Evolutionary conservation across 2,329 filamentous ascomycete genomes (phyloP).

Genomic region (Penicillium sp.): DNA sequence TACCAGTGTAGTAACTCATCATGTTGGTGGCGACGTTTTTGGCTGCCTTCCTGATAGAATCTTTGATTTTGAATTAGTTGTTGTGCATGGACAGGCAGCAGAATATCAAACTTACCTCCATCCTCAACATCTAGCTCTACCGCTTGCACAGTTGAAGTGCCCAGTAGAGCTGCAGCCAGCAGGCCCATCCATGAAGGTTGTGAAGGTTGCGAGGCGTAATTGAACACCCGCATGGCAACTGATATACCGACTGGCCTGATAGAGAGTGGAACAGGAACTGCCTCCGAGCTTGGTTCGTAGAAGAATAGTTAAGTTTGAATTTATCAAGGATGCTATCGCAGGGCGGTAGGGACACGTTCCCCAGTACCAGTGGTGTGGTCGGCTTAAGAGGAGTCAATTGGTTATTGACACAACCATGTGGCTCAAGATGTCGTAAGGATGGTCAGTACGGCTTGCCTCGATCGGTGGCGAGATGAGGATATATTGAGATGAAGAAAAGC

Average conservation of each 20-base stretch:
- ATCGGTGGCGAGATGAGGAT: not conserved
- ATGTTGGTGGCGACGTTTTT: conserved; percentile 41
- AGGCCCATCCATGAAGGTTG: conserved; percentile 15
- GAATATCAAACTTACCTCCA: conserved; percentile 3
- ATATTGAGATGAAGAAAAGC: not conserved
- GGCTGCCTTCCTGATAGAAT: conserved; percentile 42
- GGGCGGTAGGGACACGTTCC: not conserved
- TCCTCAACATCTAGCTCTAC: conserved; percentile 15
- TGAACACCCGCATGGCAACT: conserved; percentile 11
- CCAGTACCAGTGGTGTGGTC: not conserved
- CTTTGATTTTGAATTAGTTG: conserved; percentile 17
- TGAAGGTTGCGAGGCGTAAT: conserved; percentile 8
- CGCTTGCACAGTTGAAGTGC: conserved; percentile 12
- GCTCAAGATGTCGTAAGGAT: not conserved
- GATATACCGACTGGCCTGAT: not conserved
- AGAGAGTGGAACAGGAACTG: not conserved
- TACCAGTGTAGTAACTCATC: conserved; percentile 45
- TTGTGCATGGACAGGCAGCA: not conserved
- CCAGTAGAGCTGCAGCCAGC: conserved; percentile 11
- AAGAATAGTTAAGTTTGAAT: not conserved
- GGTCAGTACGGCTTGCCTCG: not conserved
- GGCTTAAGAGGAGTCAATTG: too few species aligned
- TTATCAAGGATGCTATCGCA: not conserved
- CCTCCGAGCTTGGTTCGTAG: not conserved
- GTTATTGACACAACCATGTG: not conserved